Conservation (phyloP, 2,329 filamentous ascomycete genomes). For the Rutstroemia sp. region DNA sequence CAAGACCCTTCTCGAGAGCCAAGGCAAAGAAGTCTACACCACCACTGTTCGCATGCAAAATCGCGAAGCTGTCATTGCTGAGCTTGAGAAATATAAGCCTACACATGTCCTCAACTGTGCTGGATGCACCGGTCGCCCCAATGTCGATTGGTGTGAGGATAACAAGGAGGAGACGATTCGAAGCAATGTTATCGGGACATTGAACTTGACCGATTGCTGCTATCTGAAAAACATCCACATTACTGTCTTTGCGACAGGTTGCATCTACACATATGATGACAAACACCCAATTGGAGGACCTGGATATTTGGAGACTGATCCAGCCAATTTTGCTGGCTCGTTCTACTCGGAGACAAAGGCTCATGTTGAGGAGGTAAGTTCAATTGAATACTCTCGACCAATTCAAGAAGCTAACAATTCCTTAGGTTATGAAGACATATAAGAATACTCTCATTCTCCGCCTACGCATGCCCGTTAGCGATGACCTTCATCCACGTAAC, state of each 20-base stretch:
- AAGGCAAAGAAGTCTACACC: constrained; percentile 51
- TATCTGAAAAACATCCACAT: constrained; percentile 50
- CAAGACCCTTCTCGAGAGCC: constrained; percentile 46
- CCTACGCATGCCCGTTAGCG: constrained; percentile 62
- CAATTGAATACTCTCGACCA: not conserved
- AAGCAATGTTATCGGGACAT: constrained; percentile 58
- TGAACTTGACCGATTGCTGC: constrained; percentile 57
- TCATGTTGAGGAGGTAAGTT: constrained; percentile 53
- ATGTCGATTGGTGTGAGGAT: constrained; percentile 66
- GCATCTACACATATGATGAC: constrained; percentile 59
- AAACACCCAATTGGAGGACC: constrained; percentile 51
- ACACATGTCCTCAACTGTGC: constrained; percentile 62
- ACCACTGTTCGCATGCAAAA: constrained; percentile 61
- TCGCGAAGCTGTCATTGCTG: constrained; percentile 46
- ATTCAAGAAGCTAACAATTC: constrained; percentile 8
- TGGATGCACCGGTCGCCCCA: constrained; percentile 58
- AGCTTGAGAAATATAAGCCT: constrained; percentile 51
- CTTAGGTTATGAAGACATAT: constrained; percentile 54
- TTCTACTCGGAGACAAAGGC: constrained; percentile 64
- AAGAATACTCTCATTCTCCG: constrained; percentile 55
- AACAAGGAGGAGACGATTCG: constrained; percentile 60
- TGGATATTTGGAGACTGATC: constrained; percentile 54
- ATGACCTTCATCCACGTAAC: constrained; percentile 58
- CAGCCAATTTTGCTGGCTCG: constrained; percentile 57
- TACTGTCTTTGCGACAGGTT: constrained; percentile 61